Percentiles rank a stretch among this genome's conserved stretches.
phyloP scores from a whole-genome alignment of 331 rosid species.

The Pyracantha coccinea region DNA sequence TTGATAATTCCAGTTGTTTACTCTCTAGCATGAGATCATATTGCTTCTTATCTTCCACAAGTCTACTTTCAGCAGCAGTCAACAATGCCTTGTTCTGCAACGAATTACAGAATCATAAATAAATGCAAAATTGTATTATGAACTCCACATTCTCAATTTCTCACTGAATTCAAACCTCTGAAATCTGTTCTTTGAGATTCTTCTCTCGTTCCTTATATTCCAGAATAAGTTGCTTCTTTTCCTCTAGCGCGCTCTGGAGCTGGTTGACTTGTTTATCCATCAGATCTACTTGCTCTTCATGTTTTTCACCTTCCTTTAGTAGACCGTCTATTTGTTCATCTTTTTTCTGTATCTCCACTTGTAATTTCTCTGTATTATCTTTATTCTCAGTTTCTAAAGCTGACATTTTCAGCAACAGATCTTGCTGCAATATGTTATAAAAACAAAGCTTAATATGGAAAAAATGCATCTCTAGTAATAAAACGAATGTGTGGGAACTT shows the following conservation, averaged over 20 bases:
- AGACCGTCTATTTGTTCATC: conserved; percentile 51
- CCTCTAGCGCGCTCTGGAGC: conserved; percentile 40
- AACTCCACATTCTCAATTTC: conserved; percentile 2
- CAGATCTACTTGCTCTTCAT: conserved; percentile 42
- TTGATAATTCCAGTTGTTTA: conserved; percentile 69
- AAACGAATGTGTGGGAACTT: conserved; percentile 11
- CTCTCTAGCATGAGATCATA: conserved; percentile 73
- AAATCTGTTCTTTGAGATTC: conserved; percentile 58
- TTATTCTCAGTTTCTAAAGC: conserved; percentile 58
- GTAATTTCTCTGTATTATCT: conserved; percentile 41
- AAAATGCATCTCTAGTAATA: neutral
- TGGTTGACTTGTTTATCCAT: conserved; percentile 50
- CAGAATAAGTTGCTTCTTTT: conserved; percentile 54
- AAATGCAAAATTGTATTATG: neutral
- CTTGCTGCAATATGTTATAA: conserved; percentile 50
- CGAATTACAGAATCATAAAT: conserved; percentile 13
- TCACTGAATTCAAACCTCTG: conserved; percentile 49
- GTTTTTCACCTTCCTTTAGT: conserved; percentile 42
- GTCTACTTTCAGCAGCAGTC: conserved; percentile 62
- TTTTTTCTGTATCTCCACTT: conserved; percentile 54
- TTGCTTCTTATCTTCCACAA: conserved; percentile 65
- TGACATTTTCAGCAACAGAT: conserved; percentile 57
- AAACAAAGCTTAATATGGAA: conserved; percentile 19
- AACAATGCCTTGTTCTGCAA: conserved; percentile 55
- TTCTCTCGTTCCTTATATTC: conserved; percentile 54